Conservation (phyloP, 768 basidiomycete genomes). For the Dictyophora rubrovolvata region DNA sequence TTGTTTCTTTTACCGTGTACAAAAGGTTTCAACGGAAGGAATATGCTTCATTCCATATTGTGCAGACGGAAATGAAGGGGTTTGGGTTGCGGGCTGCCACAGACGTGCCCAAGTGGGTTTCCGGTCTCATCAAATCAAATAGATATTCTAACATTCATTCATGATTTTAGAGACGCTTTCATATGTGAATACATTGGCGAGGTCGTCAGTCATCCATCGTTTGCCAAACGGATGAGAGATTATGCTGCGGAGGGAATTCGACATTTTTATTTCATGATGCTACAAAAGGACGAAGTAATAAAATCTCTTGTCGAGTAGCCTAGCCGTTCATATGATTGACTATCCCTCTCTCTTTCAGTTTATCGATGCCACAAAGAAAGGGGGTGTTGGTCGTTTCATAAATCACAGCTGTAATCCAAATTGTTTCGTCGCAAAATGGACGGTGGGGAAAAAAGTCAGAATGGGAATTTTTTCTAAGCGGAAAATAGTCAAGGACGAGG, state of each 20-base stretch:
- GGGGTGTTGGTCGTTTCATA: conserved; percentile 93
- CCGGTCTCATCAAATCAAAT: background rate
- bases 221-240: conserved; percentile 88
- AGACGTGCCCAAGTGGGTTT: conserved; percentile 53
- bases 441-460: conserved; percentile 74
- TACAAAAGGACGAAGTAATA: conserved; percentile 89
- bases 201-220: conserved; percentile 77
- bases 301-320: conserved; percentile 15
- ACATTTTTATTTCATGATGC: conserved; percentile 99
- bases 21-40: conserved; percentile 76
- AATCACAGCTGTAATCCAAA: conserved; percentile 98
- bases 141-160: background rate
- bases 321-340: background rate
- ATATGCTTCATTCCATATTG: conserved; percentile 82
- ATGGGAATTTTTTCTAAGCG: conserved; percentile 99
- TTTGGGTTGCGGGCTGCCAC: conserved; percentile 77
- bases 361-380: conserved; percentile 95
- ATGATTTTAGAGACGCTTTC: conserved; percentile 61
- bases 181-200: conserved; percentile 99
- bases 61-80: conserved; percentile 91
- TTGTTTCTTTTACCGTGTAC: background rate
- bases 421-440: conserved; percentile 98
- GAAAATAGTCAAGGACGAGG: conserved; percentile 65
- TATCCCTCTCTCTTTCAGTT: conserved; percentile 48
- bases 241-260: conserved; percentile 89